Base-by-base conservation (phyloP, 169 alveolate genomes). In the Eimeria necatrix region DNA sequence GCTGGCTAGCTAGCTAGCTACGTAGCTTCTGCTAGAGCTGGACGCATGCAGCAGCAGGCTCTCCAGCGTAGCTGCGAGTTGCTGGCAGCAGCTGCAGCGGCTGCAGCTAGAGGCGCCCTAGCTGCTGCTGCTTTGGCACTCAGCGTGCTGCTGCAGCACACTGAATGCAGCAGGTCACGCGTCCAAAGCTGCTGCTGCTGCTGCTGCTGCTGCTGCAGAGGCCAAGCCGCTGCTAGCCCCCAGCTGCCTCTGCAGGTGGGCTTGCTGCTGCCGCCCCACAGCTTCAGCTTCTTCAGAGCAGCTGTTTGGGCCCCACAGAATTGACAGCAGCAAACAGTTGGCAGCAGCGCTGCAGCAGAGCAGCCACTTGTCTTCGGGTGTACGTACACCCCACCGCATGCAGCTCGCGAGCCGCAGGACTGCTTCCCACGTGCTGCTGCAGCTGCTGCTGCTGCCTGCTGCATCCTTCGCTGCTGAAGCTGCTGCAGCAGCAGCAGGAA, bases 191-290 rank as follows among this genome's bases (percentile, higher is more conserved):
- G 88, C 68, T 20, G 88, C 88, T 4, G 16, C 68, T 5, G 88
- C 88, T 16, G 88, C 88, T 46, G 88, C 88, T 4, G 88, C 88
- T 46, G 88, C 88, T 46, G 88, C 88, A 51, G 68, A 78, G 49
- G 88, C 88, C 16, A 78, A 68, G n/a, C 88, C 88, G 16, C 64
- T 14, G 88, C 68, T 51, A 9, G 88, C 24, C 32, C 70, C 88
- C 68, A 78, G 88, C 88, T 78, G 88, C 24, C 88, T 78, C 88
- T 46, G 88, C 70, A 78, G 88, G 88, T 78, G 88, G 14, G 68
- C n/a, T 41, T 41, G 88, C 52, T 78, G 88, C 88, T 49, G 88
- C 68, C 70, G 88, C 88, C 4, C 46, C 70, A 78, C 70, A 18
- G 88, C 24, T 53, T 78, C 53, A 32, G 46, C n/a, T 9, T 49